These are phyloP conservation scores for Cercospora zeina DNA, from an alignment of 2,329 filamentous ascomycete species.

Conservation along the genomic window DNA sequence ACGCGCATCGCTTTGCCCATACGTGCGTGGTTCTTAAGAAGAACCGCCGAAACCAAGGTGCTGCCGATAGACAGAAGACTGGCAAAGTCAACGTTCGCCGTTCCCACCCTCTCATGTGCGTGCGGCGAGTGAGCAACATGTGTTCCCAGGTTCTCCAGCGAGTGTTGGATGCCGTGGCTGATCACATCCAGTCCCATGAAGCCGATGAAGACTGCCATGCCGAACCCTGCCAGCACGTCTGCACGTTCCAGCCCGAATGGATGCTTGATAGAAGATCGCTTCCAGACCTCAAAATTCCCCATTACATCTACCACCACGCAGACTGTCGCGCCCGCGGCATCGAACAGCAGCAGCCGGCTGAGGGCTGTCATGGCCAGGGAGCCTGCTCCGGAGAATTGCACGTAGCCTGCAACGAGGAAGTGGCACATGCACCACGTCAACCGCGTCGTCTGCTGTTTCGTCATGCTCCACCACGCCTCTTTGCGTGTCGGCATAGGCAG, in stretches of 20 bases:
- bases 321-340: conserved; percentile 85
- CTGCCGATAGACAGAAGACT: conserved; percentile 77
- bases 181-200: conserved; percentile 97
- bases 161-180: conserved; percentile 88
- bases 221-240: conserved; percentile 92
- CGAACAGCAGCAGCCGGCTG: conserved; percentile 91
- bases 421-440: conserved; percentile 91
- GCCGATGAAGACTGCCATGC: conserved; percentile 91
- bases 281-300: conserved; percentile 97
- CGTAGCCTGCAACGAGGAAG: conserved; percentile 75
- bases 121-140: conserved; percentile 65
- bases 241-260: conserved; percentile 87
- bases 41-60: conserved; percentile 82
- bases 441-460: conserved; percentile 77
- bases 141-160: conserved; percentile 71
- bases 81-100: conserved; percentile 78
- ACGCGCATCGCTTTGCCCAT: conserved; percentile 91
- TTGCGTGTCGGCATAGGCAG: conserved; percentile 85
- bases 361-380: conserved; percentile 89
- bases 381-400: conserved; percentile 81
- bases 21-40: conserved; percentile 83
- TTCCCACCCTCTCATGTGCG: conserved; percentile 64
- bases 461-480: conserved; percentile 89
- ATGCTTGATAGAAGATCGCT: conserved; percentile 84
- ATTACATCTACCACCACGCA: conserved; percentile 92